These are phyloP conservation scores for Colletotrichum brevisporum DNA, from an alignment of 2,329 filamentous ascomycete genomes.

Conservation along the genomic window DNA sequence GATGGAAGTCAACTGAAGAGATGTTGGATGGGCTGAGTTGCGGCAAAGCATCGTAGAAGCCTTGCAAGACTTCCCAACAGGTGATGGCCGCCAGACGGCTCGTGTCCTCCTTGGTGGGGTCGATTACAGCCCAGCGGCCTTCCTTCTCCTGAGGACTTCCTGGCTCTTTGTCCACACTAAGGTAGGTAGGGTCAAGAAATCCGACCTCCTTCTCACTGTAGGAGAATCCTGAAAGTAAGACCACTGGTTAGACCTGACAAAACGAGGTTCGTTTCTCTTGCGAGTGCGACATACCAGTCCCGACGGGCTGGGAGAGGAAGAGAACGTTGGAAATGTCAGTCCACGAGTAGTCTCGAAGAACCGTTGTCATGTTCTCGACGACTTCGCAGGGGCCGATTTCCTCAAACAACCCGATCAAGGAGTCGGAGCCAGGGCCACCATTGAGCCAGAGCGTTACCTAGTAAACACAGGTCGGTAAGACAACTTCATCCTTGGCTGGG, in stretches of 20 bases:
- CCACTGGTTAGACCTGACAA: background rate
- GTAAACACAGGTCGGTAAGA: background rate
- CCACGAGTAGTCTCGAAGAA: conserved; percentile 25
- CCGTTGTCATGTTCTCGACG: conserved; percentile 22
- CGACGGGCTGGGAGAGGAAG: conserved; percentile 19
- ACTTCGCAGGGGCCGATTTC: conserved; percentile 20
- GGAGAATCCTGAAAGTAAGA: conserved; percentile 3
- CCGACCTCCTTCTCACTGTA: conserved; percentile 29
- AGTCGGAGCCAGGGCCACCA: conserved; percentile 2
- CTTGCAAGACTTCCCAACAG: conserved; percentile 28
- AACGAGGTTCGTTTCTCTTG: no score
- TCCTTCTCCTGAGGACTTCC: conserved; percentile 5
- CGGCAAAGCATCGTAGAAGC: conserved; percentile 23
- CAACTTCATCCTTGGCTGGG: no score
- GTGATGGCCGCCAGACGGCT: conserved; percentile 22
- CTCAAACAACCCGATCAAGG: conserved; percentile 15
- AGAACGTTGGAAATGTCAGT: conserved; percentile 14
- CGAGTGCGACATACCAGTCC: conserved; percentile 6
- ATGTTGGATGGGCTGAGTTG: conserved; percentile 16
- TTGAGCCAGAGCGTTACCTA: conserved; percentile 21
- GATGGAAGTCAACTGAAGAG: conserved; percentile 19
- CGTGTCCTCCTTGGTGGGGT: conserved; percentile 23
- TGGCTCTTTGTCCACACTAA: conserved; percentile 1
- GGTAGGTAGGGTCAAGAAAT: conserved; percentile 13
- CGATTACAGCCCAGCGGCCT: conserved; percentile 22